These are phyloP conservation scores for Crithidia fasciculata DNA, from an alignment of 208 protist species.

Conservation along the genomic window DNA sequence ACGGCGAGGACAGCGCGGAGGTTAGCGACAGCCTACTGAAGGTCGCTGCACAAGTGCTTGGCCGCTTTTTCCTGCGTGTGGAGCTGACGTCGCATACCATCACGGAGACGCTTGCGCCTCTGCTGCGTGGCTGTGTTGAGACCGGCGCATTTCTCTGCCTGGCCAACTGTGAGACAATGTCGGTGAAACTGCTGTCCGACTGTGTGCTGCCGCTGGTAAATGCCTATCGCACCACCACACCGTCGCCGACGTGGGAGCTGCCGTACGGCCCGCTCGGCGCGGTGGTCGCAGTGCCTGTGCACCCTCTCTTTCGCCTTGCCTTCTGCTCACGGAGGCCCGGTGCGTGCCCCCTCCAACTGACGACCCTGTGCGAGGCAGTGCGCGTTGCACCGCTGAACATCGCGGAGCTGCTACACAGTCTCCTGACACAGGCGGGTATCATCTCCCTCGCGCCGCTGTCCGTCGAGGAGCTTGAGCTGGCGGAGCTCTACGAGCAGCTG, in stretches of 20 bases:
- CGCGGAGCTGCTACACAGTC: slow-evolving; percentile 44
- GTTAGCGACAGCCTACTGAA: slow-evolving; percentile 28
- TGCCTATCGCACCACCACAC: slow-evolving; percentile 6
- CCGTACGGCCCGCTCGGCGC: slow-evolving; percentile 11
- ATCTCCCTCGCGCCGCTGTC: slow-evolving; percentile 19
- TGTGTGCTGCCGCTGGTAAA: slow-evolving; percentile 21
- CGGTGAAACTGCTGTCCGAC: slow-evolving; percentile 15
- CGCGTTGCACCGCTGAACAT: slow-evolving; percentile 30
- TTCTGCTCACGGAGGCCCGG: slow-evolving; percentile 4
- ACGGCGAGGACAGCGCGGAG: slow-evolving; percentile 20
- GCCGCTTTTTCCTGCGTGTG: slow-evolving; percentile 66
- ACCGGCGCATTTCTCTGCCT: slow-evolving; percentile 71
- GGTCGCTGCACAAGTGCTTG: slow-evolving; percentile 40
- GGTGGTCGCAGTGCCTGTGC: slow-evolving; percentile 12
- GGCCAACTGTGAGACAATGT: slow-evolving; percentile 52
- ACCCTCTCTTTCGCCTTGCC: slow-evolving; percentile 33
- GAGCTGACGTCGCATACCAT: slow-evolving; percentile 50
- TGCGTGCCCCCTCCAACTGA: slow-evolving; percentile 8
- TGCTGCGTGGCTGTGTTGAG: slow-evolving; percentile 68
- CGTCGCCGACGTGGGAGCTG: slow-evolving; percentile 24
- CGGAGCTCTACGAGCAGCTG: slow-evolving; percentile 65
- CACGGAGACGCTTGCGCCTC: slow-evolving; percentile 36
- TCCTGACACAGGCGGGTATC: slow-evolving; percentile 32
- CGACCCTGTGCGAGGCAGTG: slow-evolving; percentile 25
- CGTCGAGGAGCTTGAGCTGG: slow-evolving; percentile 46